Base-by-base conservation (phyloP, 345 rosid species). In the Corchorus capsularis region DNA sequence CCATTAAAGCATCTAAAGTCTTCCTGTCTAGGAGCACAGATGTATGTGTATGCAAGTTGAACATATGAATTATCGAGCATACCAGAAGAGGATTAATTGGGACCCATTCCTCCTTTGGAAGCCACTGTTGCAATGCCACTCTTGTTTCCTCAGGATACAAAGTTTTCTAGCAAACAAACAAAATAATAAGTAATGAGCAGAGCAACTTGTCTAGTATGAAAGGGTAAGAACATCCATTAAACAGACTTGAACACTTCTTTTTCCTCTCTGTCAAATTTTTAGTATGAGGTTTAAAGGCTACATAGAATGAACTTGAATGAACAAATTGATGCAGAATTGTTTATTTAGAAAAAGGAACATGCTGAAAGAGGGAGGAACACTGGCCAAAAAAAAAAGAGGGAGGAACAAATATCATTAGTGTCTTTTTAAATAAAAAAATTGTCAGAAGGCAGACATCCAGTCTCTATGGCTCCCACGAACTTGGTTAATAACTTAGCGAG, bases 81-180 rank as follows among this genome's bases (percentile, higher is more conserved):
- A 93, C 98, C 94, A 93, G 81, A 74, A 93, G 98, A 79, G 96
- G 94, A 83, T 95, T 95, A 56, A 95, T 89, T 56, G 93, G 89
- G 80, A 85, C 89, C 97, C 96, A 93, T 81, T 93, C 97, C 76
- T 90, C 96, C 85, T 90, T 95, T 15, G 99, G 99, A 85, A 95
- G 92, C 99, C 99, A 93, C 9, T 78, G 86, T 73, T 95, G 96
- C 84, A 95, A 77, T 16, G 92, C 92, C 76, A 81, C 88, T 85
- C 98, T 89, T 72, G 99, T 95, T 88, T 90, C 87, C 86, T 95
- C 98, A 0, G 98, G 99, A 62, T 89, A 81, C 13, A 89, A 86
- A 50, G 96, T 95, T 86, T 90, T 88, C 96, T 85, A 66, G 75
- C 34, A 80, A 79, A 57, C 16, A 76, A 73, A 43, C 63, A 62